Conservation (phyloP, 192 early-diverging fungal genomes). For the Dissophora globulifera region DNA sequence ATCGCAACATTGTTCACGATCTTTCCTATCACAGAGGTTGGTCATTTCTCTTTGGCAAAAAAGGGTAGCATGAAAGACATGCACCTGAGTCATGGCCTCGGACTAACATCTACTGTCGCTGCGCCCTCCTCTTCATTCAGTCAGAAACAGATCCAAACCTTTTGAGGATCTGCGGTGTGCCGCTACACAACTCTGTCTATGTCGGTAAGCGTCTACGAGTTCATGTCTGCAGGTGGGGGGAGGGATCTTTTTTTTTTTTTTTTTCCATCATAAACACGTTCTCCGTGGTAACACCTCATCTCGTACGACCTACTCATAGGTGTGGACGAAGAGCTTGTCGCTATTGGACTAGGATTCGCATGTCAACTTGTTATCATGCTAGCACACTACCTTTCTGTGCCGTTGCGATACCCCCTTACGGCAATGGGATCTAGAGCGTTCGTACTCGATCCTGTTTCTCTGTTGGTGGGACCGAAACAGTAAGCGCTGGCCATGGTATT, state of each 20-base stretch:
- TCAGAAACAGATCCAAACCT: conserved; percentile 55
- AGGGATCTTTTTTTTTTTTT: too few species aligned
- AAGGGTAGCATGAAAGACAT: too few species aligned
- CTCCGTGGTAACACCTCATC: too few species aligned
- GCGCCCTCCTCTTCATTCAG: too few species aligned
- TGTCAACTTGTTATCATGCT: conserved; percentile 75
- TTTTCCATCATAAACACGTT: too few species aligned
- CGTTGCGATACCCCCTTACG: conserved; percentile 77
- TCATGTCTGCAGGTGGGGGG: too few species aligned
- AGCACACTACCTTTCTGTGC: conserved; percentile 75
- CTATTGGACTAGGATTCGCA: conserved; percentile 77
- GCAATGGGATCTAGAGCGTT: conserved; percentile 80
- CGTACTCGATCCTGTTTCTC: conserved; percentile 63
- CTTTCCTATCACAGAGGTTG: conserved; percentile 68
- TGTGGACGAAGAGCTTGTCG: conserved; percentile 67
- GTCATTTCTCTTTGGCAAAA: background rate
- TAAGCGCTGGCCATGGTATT: background rate
- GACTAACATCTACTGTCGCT: too few species aligned
- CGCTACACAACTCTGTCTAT: conserved; percentile 69
- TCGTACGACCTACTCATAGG: conserved; percentile 29
- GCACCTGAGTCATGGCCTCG: too few species aligned
- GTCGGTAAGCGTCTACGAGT: conserved; percentile 30
- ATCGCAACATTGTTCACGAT: conserved; percentile 69
- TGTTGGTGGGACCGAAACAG: conserved; percentile 38
- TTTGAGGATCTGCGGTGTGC: conserved; percentile 59